phyloP scores from a whole-genome alignment of 768 basidiomycete genomes.

The Trametes elegans region DNA sequence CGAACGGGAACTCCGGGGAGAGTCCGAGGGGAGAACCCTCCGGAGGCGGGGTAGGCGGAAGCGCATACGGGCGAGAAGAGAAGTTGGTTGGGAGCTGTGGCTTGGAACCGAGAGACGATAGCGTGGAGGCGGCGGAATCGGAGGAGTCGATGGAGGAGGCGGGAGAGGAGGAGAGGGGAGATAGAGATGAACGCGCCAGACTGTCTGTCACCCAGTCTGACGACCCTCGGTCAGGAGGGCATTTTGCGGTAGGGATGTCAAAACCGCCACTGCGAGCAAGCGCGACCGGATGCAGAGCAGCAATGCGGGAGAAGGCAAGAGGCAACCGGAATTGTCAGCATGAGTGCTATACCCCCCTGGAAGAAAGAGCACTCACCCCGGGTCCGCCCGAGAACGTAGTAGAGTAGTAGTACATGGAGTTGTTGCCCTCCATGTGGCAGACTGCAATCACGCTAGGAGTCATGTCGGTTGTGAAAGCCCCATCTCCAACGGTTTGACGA shows the following conservation, averaged over 20 bases:
- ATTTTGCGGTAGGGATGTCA: slow-evolving; percentile 89
- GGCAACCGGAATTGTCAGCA: background rate
- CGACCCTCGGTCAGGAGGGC: slow-evolving; percentile 96
- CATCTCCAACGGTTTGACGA: slow-evolving; percentile 96
- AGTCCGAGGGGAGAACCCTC: slow-evolving; percentile 15
- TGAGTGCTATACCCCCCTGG: background rate
- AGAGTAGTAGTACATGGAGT: slow-evolving; percentile 87
- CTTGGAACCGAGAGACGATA: slow-evolving; percentile 38
- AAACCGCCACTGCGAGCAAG: slow-evolving; percentile 81
- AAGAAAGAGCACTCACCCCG: slow-evolving; percentile 52
- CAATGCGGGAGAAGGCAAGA: background rate
- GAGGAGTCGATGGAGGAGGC: slow-evolving; percentile 30
- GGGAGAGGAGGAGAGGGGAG: slow-evolving; percentile 36
- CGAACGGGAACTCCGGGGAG: slow-evolving; percentile 18
- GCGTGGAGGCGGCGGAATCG: slow-evolving; percentile 32
- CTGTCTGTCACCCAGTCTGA: slow-evolving; percentile 93
- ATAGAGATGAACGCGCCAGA: slow-evolving; percentile 58
- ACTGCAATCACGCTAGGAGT: slow-evolving; percentile 82
- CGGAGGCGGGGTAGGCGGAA: slow-evolving; percentile 33
- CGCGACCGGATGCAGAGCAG: background rate
- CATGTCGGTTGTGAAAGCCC: slow-evolving; percentile 76
- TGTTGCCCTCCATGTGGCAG: slow-evolving; percentile 77
- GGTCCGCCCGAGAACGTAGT: slow-evolving; percentile 94
- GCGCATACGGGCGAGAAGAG: slow-evolving; percentile 15
- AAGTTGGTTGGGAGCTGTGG: slow-evolving; percentile 13